These are phyloP conservation scores for Phytophthora hibernalis DNA, from an alignment of 352 stramenopile genomes.

Conservation along the genomic window DNA sequence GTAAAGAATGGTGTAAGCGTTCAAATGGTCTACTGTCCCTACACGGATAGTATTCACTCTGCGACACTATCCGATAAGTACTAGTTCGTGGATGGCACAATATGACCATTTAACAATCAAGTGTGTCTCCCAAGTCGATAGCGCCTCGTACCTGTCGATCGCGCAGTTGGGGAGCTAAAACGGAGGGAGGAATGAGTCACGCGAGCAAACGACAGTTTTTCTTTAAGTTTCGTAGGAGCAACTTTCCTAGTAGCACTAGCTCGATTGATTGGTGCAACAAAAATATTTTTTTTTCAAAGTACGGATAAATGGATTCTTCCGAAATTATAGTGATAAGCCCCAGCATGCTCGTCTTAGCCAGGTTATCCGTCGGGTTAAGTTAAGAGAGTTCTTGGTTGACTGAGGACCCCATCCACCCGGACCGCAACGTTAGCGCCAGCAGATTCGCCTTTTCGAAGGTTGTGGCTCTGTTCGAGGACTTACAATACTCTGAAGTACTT, in stretches of 20 bases:
- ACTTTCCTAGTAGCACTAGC: no score
- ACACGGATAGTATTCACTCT: neutral
- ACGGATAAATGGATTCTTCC: no score
- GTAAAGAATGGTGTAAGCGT: neutral
- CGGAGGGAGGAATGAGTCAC: no score
- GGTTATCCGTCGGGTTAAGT: no score
- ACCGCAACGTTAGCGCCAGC: constrained; percentile 87
- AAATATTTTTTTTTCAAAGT: no score
- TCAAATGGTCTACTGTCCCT: neutral
- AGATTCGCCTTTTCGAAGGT: constrained; percentile 89
- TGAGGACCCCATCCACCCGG: constrained; percentile 88
- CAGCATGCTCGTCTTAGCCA: no score
- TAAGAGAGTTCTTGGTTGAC: no score
- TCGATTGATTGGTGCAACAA: no score
- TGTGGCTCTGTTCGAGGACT: constrained; percentile 86
- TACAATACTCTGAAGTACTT: constrained; percentile 90
- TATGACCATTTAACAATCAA: neutral
- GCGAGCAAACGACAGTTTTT: no score
- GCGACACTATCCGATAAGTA: neutral
- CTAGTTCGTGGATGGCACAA: neutral
- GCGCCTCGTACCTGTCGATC: neutral
- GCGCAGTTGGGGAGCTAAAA: neutral
- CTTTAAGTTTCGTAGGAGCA: no score
- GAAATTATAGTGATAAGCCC: no score
- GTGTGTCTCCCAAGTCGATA: neutral